Base-by-base conservation (phyloP, 805 yeast genomes). In the Kluyveromyces nonfermentans region DNA sequence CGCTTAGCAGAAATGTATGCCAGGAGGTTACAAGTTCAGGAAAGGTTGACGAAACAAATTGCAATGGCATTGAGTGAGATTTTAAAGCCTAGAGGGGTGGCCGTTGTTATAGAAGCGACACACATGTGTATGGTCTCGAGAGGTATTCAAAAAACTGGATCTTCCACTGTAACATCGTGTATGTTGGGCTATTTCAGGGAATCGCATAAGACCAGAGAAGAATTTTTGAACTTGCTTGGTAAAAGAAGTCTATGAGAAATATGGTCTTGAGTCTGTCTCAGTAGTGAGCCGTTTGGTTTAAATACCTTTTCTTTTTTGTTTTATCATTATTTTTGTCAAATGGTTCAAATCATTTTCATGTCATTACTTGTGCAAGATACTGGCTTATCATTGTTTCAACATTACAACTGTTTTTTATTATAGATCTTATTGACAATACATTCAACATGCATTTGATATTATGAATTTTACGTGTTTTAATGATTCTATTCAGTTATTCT, bases 41-140 rank as follows among this genome's bases (percentile, higher is more conserved):
- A 93, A 63, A 74, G 98, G 52, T 73, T 93, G 49, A 93, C 98
- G 10, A 93, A 93, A 64, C 98, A 93, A 64, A 89, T 93, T 43
- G 97, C 98, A 28, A 85, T 88, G 84, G 97, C 97, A 1, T 67
- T 93, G 44, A 79, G 82, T 62, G 97, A 88, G 59, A 85, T 89
- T 46, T 72, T 93, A 56, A 82, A 84, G 57, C 98, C 98, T 15
- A 76, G 89, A 57, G 98, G 98, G 49, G 98, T 93, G 7, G 98
- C 97, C 1, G 98, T 93, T 34, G 97, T 93, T 21, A 88, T 93
- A 57, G 98, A 93, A 66, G 97, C 97, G 16, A 78, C 90, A 2
- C 98, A 93, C 62, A 93, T 93, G 98, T 93, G 98, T 65, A 93
- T 93, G 98, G 97, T 90, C 21, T 86, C 95, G 63, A 77, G 98